Percentiles rank a stretch among this genome's conserved stretches.
phyloP scores from a whole-genome alignment of 306 rosid genomes.

The Malus orientalis region DNA sequence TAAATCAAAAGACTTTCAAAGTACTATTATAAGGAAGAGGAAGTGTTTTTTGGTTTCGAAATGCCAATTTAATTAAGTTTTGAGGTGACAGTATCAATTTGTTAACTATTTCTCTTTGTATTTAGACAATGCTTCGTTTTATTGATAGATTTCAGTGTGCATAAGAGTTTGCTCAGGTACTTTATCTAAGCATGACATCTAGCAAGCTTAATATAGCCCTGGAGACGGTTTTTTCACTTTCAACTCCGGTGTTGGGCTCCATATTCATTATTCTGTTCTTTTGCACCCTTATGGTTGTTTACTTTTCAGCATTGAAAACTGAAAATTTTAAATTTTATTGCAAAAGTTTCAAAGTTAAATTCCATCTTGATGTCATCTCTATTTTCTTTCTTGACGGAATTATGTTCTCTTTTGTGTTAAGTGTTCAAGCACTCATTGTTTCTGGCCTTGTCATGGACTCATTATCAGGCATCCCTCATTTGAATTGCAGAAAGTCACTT shows the following conservation, averaged over 20 bases:
- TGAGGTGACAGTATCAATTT: neutral
- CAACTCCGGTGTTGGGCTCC: neutral
- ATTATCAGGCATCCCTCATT: neutral
- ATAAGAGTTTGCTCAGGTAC: neutral
- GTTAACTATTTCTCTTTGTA: neutral
- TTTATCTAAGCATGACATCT: neutral
- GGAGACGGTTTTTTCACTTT: neutral
- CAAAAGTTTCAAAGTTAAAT: neutral
- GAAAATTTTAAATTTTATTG: no score
- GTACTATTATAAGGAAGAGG: neutral
- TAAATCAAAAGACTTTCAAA: conserved; percentile 15
- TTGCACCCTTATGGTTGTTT: neutral
- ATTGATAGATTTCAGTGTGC: neutral
- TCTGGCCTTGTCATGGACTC: neutral
- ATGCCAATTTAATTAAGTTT: no score
- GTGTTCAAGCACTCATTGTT: neutral
- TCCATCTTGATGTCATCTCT: conserved; percentile 8
- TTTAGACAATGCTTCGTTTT: neutral
- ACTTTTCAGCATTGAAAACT: neutral
- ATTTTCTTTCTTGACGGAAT: neutral
- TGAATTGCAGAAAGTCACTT: conserved; percentile 53
- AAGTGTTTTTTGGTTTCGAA: neutral
- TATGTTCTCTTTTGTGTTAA: neutral
- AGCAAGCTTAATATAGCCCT: neutral
- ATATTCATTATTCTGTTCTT: neutral